These are phyloP conservation scores for Metroxylon sagu DNA, from an alignment of 176 grass and related monocot genomes.

Conservation along the genomic window DNA sequence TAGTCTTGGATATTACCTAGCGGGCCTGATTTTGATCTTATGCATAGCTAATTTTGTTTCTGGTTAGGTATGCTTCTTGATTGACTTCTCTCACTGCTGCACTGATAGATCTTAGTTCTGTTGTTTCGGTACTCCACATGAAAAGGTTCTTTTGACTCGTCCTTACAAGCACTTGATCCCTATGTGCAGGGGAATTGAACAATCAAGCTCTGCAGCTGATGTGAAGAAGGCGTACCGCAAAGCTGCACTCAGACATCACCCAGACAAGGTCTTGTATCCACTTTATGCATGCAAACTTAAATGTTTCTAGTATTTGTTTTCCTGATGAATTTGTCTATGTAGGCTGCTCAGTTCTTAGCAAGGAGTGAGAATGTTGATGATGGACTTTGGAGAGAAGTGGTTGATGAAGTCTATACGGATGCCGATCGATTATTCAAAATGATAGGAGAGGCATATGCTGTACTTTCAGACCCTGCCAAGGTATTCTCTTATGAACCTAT, in stretches of 20 bases:
- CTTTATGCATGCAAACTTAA: constrained; percentile 8
- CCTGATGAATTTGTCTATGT: constrained; percentile 26
- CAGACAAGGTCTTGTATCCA: constrained; percentile 51
- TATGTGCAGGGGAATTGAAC: constrained; percentile 59
- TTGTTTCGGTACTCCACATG: no score
- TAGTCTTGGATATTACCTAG: no score
- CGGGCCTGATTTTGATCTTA: no score
- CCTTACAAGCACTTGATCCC: not conserved
- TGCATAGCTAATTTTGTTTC: no score
- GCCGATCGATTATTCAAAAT: constrained; percentile 88
- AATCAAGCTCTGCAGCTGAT: constrained; percentile 49
- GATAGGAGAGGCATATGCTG: constrained; percentile 80
- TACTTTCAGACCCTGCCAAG: constrained; percentile 63
- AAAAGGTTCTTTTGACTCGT: constrained; percentile 4
- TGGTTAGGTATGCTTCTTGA: no score
- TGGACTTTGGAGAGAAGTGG: constrained; percentile 39
- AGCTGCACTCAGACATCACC: constrained; percentile 82
- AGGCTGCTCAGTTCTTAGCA: constrained; percentile 58
- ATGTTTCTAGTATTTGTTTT: constrained; percentile 14
- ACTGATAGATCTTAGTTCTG: no score
- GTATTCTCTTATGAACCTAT: constrained; percentile 16
- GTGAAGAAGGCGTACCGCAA: constrained; percentile 85
- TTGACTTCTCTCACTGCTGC: no score
- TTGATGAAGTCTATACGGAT: constrained; percentile 44
- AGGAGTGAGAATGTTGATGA: constrained; percentile 65